These are phyloP conservation scores for Alliaria petiolata DNA, from an alignment of 345 rosid species.

Conservation along the genomic window DNA sequence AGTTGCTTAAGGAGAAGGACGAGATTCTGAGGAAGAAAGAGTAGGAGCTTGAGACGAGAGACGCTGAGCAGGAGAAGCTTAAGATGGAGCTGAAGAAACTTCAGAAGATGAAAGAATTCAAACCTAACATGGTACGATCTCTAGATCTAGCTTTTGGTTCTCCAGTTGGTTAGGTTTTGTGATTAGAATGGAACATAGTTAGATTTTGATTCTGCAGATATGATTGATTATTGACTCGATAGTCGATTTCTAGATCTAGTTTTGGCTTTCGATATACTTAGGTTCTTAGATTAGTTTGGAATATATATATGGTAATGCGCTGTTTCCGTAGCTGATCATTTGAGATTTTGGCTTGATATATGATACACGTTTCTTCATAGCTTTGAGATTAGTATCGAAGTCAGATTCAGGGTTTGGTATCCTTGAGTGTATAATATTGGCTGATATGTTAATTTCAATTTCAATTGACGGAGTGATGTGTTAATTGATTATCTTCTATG, in stretches of 20 bases:
- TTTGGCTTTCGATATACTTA: not conserved
- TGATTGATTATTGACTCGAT: not conserved
- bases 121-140: slow-evolving; percentile 62
- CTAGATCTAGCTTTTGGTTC: slow-evolving; percentile 5
- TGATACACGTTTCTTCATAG: not conserved
- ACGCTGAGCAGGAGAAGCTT: slow-evolving; percentile 64
- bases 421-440: too few species aligned
- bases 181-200: not conserved
- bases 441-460: too few species aligned
- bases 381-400: not conserved
- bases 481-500: not conserved
- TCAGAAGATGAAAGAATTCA: slow-evolving; percentile 89
- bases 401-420: too few species aligned
- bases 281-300: not conserved
- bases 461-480: too few species aligned
- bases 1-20: slow-evolving; percentile 66
- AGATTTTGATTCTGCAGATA: not conserved
- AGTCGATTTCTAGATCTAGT: not conserved
- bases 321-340: not conserved
- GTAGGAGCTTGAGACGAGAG: slow-evolving; percentile 72
- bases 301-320: not conserved
- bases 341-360: not conserved
- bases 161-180: not conserved
- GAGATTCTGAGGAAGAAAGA: slow-evolving; percentile 74
- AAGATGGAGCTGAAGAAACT: slow-evolving; percentile 75